Evolutionary conservation across 306 rosid species (phyloP), one percentile per base, ranked within the genome.

Genomic region (Cucurbita argyrosperma): DNA sequence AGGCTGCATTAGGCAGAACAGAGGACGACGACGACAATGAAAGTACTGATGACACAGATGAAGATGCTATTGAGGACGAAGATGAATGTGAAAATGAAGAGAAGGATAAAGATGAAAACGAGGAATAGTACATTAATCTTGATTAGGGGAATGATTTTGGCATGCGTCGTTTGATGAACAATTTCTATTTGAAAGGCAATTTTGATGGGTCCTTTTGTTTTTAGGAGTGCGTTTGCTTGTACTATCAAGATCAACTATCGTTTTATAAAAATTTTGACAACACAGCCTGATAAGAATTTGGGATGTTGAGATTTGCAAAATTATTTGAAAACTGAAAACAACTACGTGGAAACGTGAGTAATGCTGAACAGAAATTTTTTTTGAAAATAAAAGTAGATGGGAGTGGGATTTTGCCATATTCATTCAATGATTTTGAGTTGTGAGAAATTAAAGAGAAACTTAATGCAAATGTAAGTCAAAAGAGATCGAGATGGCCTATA

Each of bases 1-100:
- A 86, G 74, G 93, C 91, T 51, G 84, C 63, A 57, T 46, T 51
- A 76, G 84, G 78, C 35, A 64, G 79, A 74, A 82, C 35, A 60
- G 7, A 50, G 54, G 54, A 50, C 1, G 59, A 68, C 19, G 69
- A 23, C 13, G 69, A 60, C 2, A 42, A 60, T 37, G 79, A 76
- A n/a, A 67, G 13, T 4, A 30, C 43, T 6, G 81, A 67, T 9
- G 43, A 57, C 16, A 67, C 6, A 1, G 54, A 66, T 45, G 72
- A 12, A 1, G 52, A 65, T 65, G 49, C 42, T 5, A 4, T 18
- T 12, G 43, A 30, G 30, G 43, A 30, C 5, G 65, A 30, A 59
- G 57, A 52, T 18, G 21, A 53, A 53, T 35, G 10, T 60, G 66
- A 60, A 35, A 30, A 35, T 60, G 42, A 59, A 30, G 42, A 26